These are phyloP conservation scores for Fusarium phyllophilum DNA, from an alignment of 2,329 filamentous ascomycete species.

Conservation along the genomic window DNA sequence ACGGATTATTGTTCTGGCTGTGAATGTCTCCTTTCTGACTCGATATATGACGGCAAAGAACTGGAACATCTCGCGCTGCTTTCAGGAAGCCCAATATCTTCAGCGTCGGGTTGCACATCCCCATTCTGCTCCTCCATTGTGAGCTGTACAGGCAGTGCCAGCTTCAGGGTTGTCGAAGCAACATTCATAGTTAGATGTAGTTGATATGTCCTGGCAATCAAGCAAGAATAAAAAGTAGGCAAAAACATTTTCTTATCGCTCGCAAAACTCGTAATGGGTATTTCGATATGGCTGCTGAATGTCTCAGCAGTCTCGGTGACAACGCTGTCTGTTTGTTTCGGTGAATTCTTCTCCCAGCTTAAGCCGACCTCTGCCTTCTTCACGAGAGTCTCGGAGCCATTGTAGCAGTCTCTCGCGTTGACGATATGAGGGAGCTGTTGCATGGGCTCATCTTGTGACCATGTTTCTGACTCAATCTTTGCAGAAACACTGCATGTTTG, in stretches of 20 bases:
- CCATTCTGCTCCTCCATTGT: not conserved
- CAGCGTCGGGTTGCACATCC: not conserved
- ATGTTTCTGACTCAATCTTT: constrained; percentile 12
- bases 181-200: not conserved
- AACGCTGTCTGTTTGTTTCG: not conserved
- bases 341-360: not conserved
- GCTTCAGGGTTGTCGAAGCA: not conserved
- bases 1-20: not conserved
- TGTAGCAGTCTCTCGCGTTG: not conserved
- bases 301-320: not conserved
- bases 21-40: constrained; percentile 13
- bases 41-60: constrained; percentile 9
- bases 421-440: constrained; percentile 7
- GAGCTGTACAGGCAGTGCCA: constrained; percentile 2
- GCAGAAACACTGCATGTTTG: constrained; percentile 2
- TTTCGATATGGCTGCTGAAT: constrained; percentile 1
- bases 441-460: constrained; percentile 22
- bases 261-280: not conserved
- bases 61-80: not conserved
- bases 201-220: constrained; percentile 14
- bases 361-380: not conserved
- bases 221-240: constrained; percentile 17
- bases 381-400: not conserved
- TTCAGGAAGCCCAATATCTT: not conserved
- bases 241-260: constrained; percentile 13